Conservation (phyloP, 148 eudicot genomes). For the Rhododendron griersonianum region DNA sequence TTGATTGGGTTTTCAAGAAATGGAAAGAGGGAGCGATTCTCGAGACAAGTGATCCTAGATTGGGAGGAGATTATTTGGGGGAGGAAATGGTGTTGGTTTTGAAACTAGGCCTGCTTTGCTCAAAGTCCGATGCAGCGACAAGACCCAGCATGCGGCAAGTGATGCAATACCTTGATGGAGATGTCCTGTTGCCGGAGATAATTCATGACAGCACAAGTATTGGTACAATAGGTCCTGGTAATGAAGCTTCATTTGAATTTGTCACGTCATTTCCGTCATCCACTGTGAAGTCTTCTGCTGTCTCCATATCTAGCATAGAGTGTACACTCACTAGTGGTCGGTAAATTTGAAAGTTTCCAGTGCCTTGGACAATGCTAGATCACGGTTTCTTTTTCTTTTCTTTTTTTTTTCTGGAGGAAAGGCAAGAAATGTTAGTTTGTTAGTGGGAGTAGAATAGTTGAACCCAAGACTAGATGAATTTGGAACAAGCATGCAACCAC, state of each 20-base stretch:
- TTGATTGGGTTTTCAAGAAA: slow-evolving; percentile 29
- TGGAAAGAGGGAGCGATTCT: slow-evolving; percentile 28
- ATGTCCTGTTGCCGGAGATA: neutral
- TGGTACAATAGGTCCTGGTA: neutral
- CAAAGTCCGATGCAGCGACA: slow-evolving; percentile 21
- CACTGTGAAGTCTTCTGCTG: too few species aligned
- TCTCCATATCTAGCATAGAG: too few species aligned
- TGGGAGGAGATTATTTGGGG: slow-evolving; percentile 18
- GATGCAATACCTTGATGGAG: slow-evolving; percentile 30
- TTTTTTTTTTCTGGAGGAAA: too few species aligned
- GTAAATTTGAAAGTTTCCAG: too few species aligned
- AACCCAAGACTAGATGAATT: too few species aligned
- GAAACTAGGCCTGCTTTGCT: slow-evolving; percentile 36
- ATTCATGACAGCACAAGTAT: neutral
- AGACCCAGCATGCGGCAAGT: slow-evolving; percentile 43
- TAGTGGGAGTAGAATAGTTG: too few species aligned
- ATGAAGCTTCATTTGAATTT: neutral
- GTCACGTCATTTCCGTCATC: too few species aligned
- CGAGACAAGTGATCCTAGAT: slow-evolving; percentile 27
- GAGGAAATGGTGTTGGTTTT: slow-evolving; percentile 33
- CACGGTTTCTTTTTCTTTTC: too few species aligned
- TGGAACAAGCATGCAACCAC: too few species aligned
- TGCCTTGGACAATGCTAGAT: neutral
- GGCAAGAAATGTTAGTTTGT: too few species aligned
- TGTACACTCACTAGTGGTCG: too few species aligned